Conservation (phyloP, 495 filamentous ascomycete species). For the Hyaloscypha bicolor region DNA sequence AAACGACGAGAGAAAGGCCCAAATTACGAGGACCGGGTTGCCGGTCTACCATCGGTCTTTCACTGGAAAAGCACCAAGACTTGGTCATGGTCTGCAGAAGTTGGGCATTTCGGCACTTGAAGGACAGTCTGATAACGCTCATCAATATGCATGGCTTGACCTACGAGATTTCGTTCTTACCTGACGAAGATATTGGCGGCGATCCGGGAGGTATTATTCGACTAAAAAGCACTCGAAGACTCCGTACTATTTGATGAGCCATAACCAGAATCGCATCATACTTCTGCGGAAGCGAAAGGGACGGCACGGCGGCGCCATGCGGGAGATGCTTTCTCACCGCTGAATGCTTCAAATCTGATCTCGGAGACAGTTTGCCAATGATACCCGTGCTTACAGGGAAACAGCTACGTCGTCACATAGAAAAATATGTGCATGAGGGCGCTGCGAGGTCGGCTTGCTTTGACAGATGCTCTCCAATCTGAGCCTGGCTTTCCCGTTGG, state of each 20-base stretch:
- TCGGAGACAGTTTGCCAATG: slow-evolving; percentile 13
- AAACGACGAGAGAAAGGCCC: slow-evolving; percentile 1
- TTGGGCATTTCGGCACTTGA: not conserved
- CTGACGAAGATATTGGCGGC: not conserved
- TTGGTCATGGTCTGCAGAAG: not conserved
- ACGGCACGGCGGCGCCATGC: slow-evolving; percentile 4
- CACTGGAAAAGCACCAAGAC: not conserved
- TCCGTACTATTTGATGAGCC: not conserved
- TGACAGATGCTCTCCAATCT: slow-evolving; percentile 6
- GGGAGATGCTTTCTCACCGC: slow-evolving; percentile 19
- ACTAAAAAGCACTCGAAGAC: not conserved
- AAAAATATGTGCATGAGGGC: slow-evolving; percentile 13
- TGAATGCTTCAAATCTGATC: slow-evolving; percentile 11
- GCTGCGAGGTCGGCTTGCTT: slow-evolving; percentile 17
- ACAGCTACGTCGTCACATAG: slow-evolving; percentile 18
- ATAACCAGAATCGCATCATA: slow-evolving; percentile 2
- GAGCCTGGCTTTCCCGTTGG: not conserved
- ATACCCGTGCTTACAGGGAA: slow-evolving; percentile 10
- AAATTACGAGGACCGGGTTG: not conserved
- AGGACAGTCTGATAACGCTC: slow-evolving; percentile 1
- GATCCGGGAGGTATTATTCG: slow-evolving; percentile 3
- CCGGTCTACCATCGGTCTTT: not conserved
- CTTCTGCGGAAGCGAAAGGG: not conserved
- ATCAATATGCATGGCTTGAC: slow-evolving; percentile 12
- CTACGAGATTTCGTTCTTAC: not conserved